Evolutionary conservation across 73 alveolate species (phyloP).

Genomic region (Paramecium caudatum): DNA sequence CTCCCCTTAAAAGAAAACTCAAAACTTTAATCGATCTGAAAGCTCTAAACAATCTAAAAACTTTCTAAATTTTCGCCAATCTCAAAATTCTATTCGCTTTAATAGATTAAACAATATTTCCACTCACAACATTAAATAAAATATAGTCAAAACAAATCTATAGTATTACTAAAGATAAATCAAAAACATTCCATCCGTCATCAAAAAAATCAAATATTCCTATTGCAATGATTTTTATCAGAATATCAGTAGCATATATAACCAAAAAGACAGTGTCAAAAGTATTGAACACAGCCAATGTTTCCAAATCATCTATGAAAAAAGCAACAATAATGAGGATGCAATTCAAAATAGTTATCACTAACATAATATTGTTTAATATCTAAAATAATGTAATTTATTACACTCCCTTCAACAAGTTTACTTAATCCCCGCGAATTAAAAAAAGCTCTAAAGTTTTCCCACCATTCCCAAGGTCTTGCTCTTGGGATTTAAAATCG

Average conservation of each 20-base stretch:
- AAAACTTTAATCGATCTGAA: conserved; percentile 68
- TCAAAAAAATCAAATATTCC: conserved; percentile 46
- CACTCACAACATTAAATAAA: conserved; percentile 30
- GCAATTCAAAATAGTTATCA: conserved; percentile 2
- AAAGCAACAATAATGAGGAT: conserved; percentile 28
- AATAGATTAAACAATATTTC: conserved; percentile 44
- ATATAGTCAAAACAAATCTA: conserved; percentile 65
- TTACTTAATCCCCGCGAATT: not conserved
- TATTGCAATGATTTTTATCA: conserved; percentile 7
- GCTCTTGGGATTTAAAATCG: not conserved
- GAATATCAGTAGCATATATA: not conserved
- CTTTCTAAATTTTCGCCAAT: conserved; percentile 73
- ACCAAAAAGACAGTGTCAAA: conserved; percentile 51
- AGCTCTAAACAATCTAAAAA: conserved; percentile 73
- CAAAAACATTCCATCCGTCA: conserved; percentile 75
- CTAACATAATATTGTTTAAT: not conserved
- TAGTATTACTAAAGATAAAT: conserved; percentile 57
- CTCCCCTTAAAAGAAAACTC: conserved; percentile 54
- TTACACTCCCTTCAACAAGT: conserved; percentile 5
- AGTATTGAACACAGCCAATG: not conserved
- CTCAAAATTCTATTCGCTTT: conserved; percentile 74
- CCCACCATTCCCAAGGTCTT: conserved; percentile 16
- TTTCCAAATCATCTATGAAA: conserved; percentile 19
- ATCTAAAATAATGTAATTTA: not conserved
- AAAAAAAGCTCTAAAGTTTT: not conserved